Percentiles rank a stretch among this genome's conserved stretches.
phyloP scores from a whole-genome alignment of 1,284 basidiomycete species.

The Fistulinella cinereoalba region DNA sequence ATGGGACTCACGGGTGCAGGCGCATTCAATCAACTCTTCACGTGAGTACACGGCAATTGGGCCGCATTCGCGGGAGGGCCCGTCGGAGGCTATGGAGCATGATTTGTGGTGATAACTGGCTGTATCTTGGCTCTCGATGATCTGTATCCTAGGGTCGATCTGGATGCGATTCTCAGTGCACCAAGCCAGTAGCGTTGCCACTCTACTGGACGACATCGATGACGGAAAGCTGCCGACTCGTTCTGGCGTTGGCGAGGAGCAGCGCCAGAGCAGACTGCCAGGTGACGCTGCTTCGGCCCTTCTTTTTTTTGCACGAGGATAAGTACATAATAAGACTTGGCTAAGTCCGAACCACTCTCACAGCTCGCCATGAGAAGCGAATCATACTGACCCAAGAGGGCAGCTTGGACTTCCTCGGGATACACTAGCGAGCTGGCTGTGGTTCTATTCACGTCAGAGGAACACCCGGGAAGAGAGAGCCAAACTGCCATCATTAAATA shows the following conservation, averaged over 20 bases:
- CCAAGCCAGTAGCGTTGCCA: constrained; percentile 41
- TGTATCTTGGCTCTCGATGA: constrained; percentile 25
- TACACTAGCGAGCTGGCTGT: neutral
- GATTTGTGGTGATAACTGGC: constrained; percentile 1
- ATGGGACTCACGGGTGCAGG: constrained; percentile 40
- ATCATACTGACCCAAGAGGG: too few species aligned
- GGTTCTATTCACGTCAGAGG: constrained; percentile 4
- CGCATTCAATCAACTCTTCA: constrained; percentile 36
- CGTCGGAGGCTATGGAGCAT: constrained; percentile 2
- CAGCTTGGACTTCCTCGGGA: constrained; percentile 1
- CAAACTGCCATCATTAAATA: constrained; percentile 6
- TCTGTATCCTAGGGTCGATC: constrained; percentile 45
- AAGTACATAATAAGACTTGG: constrained; percentile 24
- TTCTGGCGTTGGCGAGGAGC: constrained; percentile 1
- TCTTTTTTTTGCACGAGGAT: constrained; percentile 2
- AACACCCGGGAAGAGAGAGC: neutral
- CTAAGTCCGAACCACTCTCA: constrained; percentile 15
- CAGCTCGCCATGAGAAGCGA: neutral
- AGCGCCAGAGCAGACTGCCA: too few species aligned
- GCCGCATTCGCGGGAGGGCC: constrained; percentile 25
- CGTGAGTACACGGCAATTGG: constrained; percentile 43
- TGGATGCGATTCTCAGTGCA: constrained; percentile 42
- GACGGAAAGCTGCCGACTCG: neutral
- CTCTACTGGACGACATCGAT: constrained; percentile 19
- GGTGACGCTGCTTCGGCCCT: constrained; percentile 15